Base-by-base conservation (phyloP, 306 rosid genomes). In the Fragaria vesca region DNA sequence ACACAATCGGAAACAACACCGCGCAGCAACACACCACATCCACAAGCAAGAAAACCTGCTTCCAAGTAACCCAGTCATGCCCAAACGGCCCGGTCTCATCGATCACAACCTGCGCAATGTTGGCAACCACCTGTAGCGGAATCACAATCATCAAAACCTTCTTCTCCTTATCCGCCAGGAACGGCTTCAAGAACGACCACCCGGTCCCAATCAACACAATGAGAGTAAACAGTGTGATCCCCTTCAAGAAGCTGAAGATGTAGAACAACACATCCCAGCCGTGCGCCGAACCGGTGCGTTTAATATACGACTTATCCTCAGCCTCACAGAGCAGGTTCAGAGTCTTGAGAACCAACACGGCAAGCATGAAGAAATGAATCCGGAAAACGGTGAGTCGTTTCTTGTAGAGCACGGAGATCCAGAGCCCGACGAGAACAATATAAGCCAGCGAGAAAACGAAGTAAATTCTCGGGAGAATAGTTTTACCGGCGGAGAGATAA, bases 241-340 rank as follows among this genome's bases (percentile, higher is more conserved):
- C 98, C 84, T 94, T 94, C 0, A 94, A 70, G 85, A 94, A 94
- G 67, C 97, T 94, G 74, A 94, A 94, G 10, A 94, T 89, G 76
- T 94, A 94, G 69, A 94, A 94, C 48, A 94, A 9, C 4, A 94
- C 93, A 75, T 94, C 97, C 98, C 98, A 94, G n/a, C 98, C 97
- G 71, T 92, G 98, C 8, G 98, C 98, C 48, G 86, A 89, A 1
- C 98, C 98, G 11, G 95, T 92, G 13, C 92, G 89, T 84, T 92
- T 92, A 51, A 94, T 92, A 71, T 89, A 92, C 18, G 96, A 89
- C 75, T 94, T 94, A 58, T 94, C 98, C 79, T 92, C 98, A 0
- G 98, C 98, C 68, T 94, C 98, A 3, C 96, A 94, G 13, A 92
- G 70, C 6, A 94, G 85, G 66, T 94, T 94, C 78, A 92, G n/a